Evolutionary conservation across 192 early-diverging fungal species (phyloP).

Genomic region (Coemansia sp.): DNA sequence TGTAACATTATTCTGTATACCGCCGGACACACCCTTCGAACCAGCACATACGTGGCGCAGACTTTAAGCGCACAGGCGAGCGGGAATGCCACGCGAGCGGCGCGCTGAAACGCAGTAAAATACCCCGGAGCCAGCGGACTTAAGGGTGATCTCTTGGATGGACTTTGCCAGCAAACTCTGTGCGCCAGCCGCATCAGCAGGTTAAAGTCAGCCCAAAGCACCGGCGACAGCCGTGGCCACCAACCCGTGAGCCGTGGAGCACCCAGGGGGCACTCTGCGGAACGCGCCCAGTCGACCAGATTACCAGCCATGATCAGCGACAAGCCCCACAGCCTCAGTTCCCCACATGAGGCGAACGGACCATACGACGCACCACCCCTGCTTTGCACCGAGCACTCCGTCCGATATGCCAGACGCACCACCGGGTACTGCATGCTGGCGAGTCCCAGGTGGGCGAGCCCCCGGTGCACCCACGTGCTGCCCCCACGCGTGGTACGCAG

Average conservation of each 20-base stretch:
- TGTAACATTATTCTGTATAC: not conserved
- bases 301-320: slow-evolving; percentile 29
- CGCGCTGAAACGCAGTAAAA: slow-evolving; percentile 17
- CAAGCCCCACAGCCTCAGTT: slow-evolving; percentile 48
- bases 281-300: slow-evolving; percentile 45
- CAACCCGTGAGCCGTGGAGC: slow-evolving; percentile 12
- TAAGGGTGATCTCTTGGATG: too few species aligned
- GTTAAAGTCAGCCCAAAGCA: slow-evolving; percentile 41
- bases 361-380: not conserved
- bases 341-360: slow-evolving; percentile 19
- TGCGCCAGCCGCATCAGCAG: slow-evolving; percentile 12
- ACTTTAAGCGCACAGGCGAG: slow-evolving; percentile 19
- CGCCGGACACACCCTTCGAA: not conserved
- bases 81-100: slow-evolving; percentile 13
- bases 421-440: slow-evolving; percentile 20
- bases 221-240: slow-evolving; percentile 38
- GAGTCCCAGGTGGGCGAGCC: not conserved
- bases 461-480: too few species aligned
- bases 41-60: not conserved
- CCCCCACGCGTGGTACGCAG: too few species aligned
- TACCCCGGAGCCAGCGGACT: slow-evolving; percentile 4
- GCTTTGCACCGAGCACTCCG: not conserved
- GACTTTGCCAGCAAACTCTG: slow-evolving; percentile 8
- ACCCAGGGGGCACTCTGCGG: too few species aligned
- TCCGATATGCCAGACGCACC: slow-evolving; percentile 16